phyloP scores from a whole-genome alignment of 495 filamentous ascomycete species.

The Penicillium pancosmium region DNA sequence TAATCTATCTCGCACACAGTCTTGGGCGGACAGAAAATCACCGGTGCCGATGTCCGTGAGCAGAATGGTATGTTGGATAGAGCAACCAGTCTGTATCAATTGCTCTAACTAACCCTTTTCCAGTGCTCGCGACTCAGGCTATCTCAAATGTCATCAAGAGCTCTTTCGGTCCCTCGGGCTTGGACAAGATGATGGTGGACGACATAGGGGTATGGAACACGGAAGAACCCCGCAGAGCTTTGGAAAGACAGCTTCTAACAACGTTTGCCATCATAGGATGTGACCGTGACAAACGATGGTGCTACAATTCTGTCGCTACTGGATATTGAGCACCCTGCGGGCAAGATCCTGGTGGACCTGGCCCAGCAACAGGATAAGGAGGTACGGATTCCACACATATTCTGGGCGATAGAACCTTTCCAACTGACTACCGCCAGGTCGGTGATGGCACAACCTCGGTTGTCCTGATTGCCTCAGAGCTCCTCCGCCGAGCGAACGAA shows the following conservation, averaged over 20 bases:
- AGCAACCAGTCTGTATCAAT: constrained; percentile 9
- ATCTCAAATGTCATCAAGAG: constrained; percentile 99
- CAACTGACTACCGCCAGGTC: constrained; percentile 53
- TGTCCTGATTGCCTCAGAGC: constrained; percentile 94
- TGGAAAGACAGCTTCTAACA: constrained; percentile 28
- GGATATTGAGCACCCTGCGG: constrained; percentile 96
- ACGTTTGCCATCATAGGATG: constrained; percentile 62
- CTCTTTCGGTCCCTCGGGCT: constrained; percentile 93
- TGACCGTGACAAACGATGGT: constrained; percentile 98
- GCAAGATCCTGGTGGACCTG: constrained; percentile 96
- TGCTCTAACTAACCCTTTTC: constrained; percentile 12
- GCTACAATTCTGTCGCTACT: constrained; percentile 94
- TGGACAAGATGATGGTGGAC: constrained; percentile 99
- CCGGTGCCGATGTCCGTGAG: constrained; percentile 90
- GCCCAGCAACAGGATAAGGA: constrained; percentile 99
- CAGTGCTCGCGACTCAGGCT: constrained; percentile 92
- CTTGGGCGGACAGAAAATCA: constrained; percentile 92
- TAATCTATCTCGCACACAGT: constrained; percentile 56
- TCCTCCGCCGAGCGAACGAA: constrained; percentile 92
- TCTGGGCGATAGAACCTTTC: constrained; percentile 3
- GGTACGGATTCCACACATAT: constrained; percentile 40
- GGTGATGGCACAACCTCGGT: constrained; percentile 98
- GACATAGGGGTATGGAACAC: constrained; percentile 80
- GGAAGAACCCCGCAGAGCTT: constrained; percentile 33
- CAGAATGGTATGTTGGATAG: constrained; percentile 73